phyloP scores from a whole-genome alignment of 2,329 filamentous ascomycete species.

The Talaromyces sp. region DNA sequence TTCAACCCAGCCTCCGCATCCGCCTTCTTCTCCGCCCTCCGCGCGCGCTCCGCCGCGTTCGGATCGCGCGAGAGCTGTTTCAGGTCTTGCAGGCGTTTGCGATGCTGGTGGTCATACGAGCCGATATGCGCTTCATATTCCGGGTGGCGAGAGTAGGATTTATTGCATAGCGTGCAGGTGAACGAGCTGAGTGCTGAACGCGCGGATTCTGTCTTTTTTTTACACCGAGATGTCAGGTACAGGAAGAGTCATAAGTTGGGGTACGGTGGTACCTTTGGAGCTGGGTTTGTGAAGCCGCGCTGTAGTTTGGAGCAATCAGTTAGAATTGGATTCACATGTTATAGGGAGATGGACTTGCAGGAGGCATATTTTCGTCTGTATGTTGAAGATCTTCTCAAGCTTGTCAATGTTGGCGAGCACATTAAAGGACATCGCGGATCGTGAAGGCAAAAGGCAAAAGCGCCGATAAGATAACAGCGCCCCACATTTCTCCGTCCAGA shows the following conservation, averaged over 20 bases:
- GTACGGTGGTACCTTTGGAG: conserved; percentile 38
- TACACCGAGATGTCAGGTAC: no score
- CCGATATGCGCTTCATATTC: conserved; percentile 93
- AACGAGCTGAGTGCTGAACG: conserved; percentile 74
- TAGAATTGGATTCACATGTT: background rate
- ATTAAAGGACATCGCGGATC: background rate
- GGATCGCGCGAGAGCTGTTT: conserved; percentile 42
- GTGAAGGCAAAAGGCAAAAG: background rate
- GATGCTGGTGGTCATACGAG: conserved; percentile 93
- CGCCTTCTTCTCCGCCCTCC: conserved; percentile 37
- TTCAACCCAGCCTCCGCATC: conserved; percentile 37
- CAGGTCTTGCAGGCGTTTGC: conserved; percentile 55
- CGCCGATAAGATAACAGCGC: background rate
- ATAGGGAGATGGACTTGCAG: background rate
- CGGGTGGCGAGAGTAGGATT: conserved; percentile 91
- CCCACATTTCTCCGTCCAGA: background rate
- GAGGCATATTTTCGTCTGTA: conserved; percentile 1
- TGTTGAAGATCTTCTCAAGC: background rate
- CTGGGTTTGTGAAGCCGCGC: conserved; percentile 44
- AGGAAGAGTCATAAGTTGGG: no score
- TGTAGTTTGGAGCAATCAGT: conserved; percentile 15
- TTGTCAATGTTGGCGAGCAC: background rate
- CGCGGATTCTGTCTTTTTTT: conserved; percentile 53
- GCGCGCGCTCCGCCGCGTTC: conserved; percentile 38
- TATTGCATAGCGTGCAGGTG: conserved; percentile 81